Conservation (phyloP, 1,139 yeast species). For the Kurtzmaniella quercitrusa region DNA sequence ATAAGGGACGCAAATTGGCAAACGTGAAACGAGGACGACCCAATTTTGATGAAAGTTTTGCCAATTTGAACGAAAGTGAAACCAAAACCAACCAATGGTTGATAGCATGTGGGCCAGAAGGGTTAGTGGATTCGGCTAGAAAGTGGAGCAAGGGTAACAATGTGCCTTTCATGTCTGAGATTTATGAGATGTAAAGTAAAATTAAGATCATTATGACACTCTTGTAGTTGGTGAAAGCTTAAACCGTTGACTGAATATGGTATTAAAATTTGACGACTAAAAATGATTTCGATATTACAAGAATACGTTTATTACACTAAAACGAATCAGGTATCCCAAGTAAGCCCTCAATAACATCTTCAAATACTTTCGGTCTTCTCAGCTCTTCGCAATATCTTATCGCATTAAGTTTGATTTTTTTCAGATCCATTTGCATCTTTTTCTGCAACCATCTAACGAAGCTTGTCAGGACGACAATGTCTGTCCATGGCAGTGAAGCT, state of each 20-base stretch:
- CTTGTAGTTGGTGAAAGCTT: background rate
- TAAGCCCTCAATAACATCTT: too few species aligned
- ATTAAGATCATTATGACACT: background rate
- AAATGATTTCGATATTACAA: too few species aligned
- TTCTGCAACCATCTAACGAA: background rate
- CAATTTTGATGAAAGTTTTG: conserved; percentile 25
- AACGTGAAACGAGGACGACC: conserved; percentile 36
- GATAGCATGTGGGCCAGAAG: conserved; percentile 68
- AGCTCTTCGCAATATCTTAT: background rate
- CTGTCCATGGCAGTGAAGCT: background rate
- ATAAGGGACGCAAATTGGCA: conserved; percentile 1
- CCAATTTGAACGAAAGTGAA: conserved; percentile 20
- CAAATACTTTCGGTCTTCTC: too few species aligned
- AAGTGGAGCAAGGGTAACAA: conserved; percentile 36
- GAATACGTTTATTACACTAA: too few species aligned
- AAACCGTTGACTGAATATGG: too few species aligned
- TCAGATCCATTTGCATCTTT: too few species aligned
- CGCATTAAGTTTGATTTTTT: background rate
- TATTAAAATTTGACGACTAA: too few species aligned
- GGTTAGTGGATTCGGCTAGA: conserved; percentile 46
- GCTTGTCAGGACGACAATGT: background rate
- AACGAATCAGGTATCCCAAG: too few species aligned
- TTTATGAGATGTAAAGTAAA: conserved; percentile 24
- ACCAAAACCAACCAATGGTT: conserved; percentile 45
- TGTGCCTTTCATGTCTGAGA: conserved; percentile 43